Evolutionary conservation across 2,329 filamentous ascomycete species (phyloP).

Genomic region (Fusarium verrucosum): DNA sequence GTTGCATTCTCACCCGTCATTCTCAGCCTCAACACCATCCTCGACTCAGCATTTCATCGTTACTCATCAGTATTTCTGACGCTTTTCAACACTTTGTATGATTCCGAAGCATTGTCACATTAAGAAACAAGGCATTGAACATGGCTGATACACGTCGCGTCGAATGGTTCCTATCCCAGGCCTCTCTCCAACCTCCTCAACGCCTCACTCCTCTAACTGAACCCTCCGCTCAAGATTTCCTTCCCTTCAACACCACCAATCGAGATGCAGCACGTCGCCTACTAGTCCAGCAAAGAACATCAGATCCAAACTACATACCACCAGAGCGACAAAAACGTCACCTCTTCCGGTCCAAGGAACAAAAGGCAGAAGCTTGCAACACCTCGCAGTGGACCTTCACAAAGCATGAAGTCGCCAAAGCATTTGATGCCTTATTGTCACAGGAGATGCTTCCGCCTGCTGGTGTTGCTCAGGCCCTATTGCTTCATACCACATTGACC

Average conservation of each 20-base stretch:
- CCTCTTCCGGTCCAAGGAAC: slow-evolving; percentile 4
- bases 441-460: neutral
- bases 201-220: neutral
- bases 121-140: neutral
- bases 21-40: neutral
- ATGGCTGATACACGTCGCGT: slow-evolving; percentile 9
- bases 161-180: slow-evolving; percentile 22
- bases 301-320: neutral
- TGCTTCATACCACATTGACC: neutral
- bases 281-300: slow-evolving; percentile 4
- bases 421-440: slow-evolving; percentile 4
- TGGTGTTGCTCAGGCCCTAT: slow-evolving; percentile 16
- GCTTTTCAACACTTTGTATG: neutral
- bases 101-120: neutral
- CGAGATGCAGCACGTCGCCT: slow-evolving; percentile 1
- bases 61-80: neutral
- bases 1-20: neutral
- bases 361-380: neutral
- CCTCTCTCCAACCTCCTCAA: slow-evolving; percentile 6
- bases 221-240: slow-evolving; percentile 14
- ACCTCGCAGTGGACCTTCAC: slow-evolving; percentile 16
- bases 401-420: slow-evolving; percentile 19
- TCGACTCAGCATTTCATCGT: neutral
- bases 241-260: neutral
- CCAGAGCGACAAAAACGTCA: slow-evolving; percentile 12